These are phyloP conservation scores for Umbelopsis isabellina DNA, from an alignment of 192 early-diverging fungal genomes.

Conservation along the genomic window DNA sequence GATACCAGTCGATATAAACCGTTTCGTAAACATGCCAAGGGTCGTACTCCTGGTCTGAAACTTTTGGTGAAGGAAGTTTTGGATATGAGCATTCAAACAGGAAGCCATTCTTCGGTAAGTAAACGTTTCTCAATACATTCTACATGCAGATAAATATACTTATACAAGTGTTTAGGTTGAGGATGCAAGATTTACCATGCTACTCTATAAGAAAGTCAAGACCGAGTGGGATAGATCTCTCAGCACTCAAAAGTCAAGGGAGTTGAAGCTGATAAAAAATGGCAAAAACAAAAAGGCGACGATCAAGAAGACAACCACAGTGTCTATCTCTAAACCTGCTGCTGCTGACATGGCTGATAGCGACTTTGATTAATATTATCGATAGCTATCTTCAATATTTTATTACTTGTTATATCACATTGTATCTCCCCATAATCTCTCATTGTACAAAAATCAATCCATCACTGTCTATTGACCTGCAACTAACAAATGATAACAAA, in stretches of 20 bases:
- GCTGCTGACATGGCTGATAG: background rate
- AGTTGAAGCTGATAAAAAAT: background rate
- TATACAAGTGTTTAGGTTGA: slow-evolving; percentile 51
- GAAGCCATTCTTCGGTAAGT: slow-evolving; percentile 83
- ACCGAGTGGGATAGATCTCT: slow-evolving; percentile 78
- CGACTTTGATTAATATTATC: background rate
- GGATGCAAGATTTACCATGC: slow-evolving; percentile 89
- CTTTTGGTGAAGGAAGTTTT: slow-evolving; percentile 76
- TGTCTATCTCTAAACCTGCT: background rate
- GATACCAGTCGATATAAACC: slow-evolving; percentile 84
- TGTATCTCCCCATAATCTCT: background rate
- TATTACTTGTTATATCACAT: slow-evolving; percentile 4
- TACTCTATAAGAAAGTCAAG: slow-evolving; percentile 84
- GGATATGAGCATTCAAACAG: slow-evolving; percentile 82
- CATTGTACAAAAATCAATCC: too few relatives aligned
- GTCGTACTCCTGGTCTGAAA: slow-evolving; percentile 71
- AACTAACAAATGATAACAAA: too few relatives aligned
- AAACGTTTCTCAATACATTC: background rate
- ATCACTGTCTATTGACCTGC: too few relatives aligned
- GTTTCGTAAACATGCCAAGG: slow-evolving; percentile 69
- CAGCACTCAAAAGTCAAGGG: slow-evolving; percentile 21
- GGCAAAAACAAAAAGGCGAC: background rate
- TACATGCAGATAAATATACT: background rate
- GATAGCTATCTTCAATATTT: background rate
- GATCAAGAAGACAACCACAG: background rate